Percentiles rank a stretch among this genome's conserved stretches.
Evolutionary conservation across 306 rosid genomes (phyloP).

Genomic region (Trifolium repens): DNA sequence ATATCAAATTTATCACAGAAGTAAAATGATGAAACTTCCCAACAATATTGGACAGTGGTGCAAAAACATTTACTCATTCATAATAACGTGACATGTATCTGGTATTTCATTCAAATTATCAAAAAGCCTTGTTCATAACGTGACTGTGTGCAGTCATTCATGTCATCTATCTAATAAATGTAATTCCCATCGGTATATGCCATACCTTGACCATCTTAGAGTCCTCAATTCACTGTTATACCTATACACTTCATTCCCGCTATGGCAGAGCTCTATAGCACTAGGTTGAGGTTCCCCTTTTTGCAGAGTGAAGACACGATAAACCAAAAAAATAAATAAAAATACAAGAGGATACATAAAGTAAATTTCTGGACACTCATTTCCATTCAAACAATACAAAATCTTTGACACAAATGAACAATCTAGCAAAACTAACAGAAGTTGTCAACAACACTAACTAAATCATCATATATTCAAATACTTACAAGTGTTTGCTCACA

Average conservation of each 20-base stretch:
- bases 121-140: neutral
- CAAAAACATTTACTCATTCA: neutral
- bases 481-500: conserved; percentile 52
- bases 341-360: conserved; percentile 34
- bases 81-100: neutral
- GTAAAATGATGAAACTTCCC: neutral
- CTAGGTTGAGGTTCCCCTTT: conserved; percentile 1
- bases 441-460: conserved; percentile 53
- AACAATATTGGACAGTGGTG: neutral
- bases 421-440: conserved; percentile 50
- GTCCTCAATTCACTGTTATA: conserved; percentile 13
- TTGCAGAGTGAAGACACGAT: conserved; percentile 34
- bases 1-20: neutral
- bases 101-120: neutral
- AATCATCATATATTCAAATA: conserved; percentile 52
- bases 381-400: conserved; percentile 56
- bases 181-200: neutral
- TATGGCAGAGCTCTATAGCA: conserved; percentile 22
- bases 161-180: neutral
- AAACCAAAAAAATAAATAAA: conserved; percentile 13
- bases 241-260: neutral
- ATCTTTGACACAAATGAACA: conserved; percentile 62
- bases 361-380: conserved; percentile 41
- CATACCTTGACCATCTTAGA: conserved; percentile 4
- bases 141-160: neutral